A percentile compares a stretch with the other conserved stretches of the same genome.
Evolutionary conservation across 305 asterid species (phyloP).

Genomic region (Fraxinus angustifolia): DNA sequence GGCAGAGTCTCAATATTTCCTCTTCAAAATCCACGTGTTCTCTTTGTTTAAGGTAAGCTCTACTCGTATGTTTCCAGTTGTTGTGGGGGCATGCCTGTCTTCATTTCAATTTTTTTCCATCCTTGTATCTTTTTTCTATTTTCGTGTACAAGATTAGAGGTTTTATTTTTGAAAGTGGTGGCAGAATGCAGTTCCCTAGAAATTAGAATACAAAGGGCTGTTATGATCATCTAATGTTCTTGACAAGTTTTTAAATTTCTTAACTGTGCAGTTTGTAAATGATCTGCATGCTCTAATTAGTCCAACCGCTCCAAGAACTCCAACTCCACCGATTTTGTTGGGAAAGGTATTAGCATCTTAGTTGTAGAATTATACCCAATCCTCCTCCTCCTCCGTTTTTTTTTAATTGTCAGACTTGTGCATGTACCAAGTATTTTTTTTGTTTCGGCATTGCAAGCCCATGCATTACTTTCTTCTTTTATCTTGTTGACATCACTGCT

Average conservation of each 20-base stretch:
- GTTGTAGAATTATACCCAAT: not conserved
- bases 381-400: not conserved
- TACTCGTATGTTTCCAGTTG: not conserved
- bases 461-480: too few relatives aligned
- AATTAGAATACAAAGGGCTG: not conserved
- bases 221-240: not conserved
- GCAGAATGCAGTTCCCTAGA: not conserved
- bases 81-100: not conserved
- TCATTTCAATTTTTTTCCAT: not conserved
- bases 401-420: not conserved
- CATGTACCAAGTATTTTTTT: too few relatives aligned
- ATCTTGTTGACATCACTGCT: too few relatives aligned
- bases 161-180: not conserved
- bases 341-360: slow-evolving; percentile 61
- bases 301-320: slow-evolving; percentile 87
- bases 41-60: slow-evolving; percentile 81
- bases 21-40: slow-evolving; percentile 35
- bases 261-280: slow-evolving; percentile 66
- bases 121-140: not conserved
- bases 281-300: slow-evolving; percentile 82
- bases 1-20: too few relatives aligned
- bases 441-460: too few relatives aligned
- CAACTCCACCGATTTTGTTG: slow-evolving; percentile 70
- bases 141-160: not conserved
- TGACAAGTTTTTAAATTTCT: not conserved